Conservation (phyloP, 129 eudicot genomes). For the Flaveria bidentis region DNA sequence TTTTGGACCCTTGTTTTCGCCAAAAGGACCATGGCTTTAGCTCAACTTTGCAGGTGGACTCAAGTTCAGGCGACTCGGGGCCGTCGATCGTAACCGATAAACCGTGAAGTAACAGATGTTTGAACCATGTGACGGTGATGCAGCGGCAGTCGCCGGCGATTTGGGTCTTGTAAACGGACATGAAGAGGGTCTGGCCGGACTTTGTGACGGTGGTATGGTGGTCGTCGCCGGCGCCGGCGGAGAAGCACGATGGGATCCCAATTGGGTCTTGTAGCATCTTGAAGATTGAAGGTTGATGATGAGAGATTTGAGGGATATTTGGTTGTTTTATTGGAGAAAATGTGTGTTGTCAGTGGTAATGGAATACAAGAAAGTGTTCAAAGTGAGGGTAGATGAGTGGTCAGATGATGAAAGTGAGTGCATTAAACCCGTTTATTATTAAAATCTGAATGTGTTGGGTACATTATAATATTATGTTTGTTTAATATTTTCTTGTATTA, state of each 20-base stretch:
- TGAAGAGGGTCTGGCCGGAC: constrained; percentile 78
- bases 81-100: constrained; percentile 74
- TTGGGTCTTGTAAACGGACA: constrained; percentile 69
- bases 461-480: not conserved
- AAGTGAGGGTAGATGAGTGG: constrained; percentile 31
- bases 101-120: constrained; percentile 79
- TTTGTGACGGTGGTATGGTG: constrained; percentile 55
- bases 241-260: constrained; percentile 74
- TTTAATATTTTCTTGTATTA: not conserved
- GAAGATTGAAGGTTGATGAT: constrained; percentile 18
- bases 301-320: not conserved
- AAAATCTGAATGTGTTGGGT: not conserved
- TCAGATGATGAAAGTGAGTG: constrained; percentile 44
- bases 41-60: constrained; percentile 83
- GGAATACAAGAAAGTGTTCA: constrained; percentile 36
- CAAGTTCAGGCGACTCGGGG: constrained; percentile 33
- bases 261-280: constrained; percentile 66
- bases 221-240: constrained; percentile 43
- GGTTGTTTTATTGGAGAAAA: constrained; percentile 29
- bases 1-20: constrained; percentile 88
- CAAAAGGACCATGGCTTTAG: constrained; percentile 95
- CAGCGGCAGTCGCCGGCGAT: constrained; percentile 56
- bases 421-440: constrained; percentile 20
- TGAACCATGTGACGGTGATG: constrained; percentile 94
- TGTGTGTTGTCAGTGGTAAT: constrained; percentile 20